phyloP scores from a whole-genome alignment of 2,329 filamentous ascomycete genomes.

The Acephala macrosclerotiorum region DNA sequence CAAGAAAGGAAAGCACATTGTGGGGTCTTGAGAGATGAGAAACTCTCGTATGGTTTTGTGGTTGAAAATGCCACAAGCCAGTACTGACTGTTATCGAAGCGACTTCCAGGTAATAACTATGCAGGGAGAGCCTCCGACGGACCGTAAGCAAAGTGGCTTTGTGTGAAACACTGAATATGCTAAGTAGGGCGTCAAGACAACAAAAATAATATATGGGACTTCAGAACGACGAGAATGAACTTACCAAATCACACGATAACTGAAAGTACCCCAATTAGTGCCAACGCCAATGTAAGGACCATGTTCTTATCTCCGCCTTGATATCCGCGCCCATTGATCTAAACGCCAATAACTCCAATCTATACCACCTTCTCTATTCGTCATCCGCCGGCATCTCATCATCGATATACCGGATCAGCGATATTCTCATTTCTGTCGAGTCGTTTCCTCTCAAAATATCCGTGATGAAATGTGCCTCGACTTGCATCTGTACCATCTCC shows the following conservation, averaged over 20 bases:
- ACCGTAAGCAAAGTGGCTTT: too few relatives aligned
- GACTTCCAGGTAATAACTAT: too few relatives aligned
- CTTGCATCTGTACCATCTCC: constrained; percentile 99
- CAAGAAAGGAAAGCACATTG: too few relatives aligned
- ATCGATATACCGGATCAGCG: constrained; percentile 91
- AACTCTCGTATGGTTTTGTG: too few relatives aligned
- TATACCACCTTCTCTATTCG: constrained; percentile 58
- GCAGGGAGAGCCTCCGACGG: too few relatives aligned
- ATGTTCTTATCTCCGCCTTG: background rate
- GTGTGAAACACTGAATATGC: too few relatives aligned
- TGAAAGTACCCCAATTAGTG: background rate
- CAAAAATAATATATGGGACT: background rate
- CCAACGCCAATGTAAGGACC: background rate
- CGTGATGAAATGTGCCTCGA: constrained; percentile 95
- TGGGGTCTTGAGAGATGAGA: too few relatives aligned
- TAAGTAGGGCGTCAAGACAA: background rate
- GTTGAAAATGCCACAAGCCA: too few relatives aligned
- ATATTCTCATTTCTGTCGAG: constrained; percentile 95
- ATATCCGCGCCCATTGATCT: constrained; percentile 3
- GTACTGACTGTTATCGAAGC: too few relatives aligned
- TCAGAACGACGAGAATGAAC: background rate
- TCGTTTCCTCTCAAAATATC: constrained; percentile 93
- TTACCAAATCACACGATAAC: background rate
- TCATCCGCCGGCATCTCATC: constrained; percentile 97
- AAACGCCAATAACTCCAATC: constrained; percentile 31